Evolutionary conservation across 2,329 filamentous ascomycete genomes (phyloP).

Genomic region (Huntiella omanensis): DNA sequence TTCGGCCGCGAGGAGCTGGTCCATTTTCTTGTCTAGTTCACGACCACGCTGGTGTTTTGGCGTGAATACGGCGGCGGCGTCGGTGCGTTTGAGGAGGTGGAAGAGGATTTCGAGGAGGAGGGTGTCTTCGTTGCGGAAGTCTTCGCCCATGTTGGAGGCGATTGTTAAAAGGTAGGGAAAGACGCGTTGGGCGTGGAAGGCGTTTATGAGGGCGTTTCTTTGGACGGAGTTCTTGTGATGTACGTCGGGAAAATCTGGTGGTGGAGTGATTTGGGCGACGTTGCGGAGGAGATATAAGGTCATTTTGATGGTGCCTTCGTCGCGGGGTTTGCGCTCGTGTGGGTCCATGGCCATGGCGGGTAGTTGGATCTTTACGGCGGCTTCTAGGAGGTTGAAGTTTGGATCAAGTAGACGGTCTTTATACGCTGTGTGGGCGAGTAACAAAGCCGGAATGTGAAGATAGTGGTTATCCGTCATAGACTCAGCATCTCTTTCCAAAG

Average conservation of each 20-base stretch:
- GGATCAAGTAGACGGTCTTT: conserved; percentile 82
- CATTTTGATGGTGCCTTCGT: conserved; percentile 84
- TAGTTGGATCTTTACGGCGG: conserved; percentile 60
- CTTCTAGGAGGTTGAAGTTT: conserved; percentile 56
- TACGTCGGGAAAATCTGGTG: conserved; percentile 64
- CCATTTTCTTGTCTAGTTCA: conserved; percentile 54
- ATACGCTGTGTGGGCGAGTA: conserved; percentile 74
- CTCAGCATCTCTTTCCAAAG: conserved; percentile 58
- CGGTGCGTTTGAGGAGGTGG: conserved; percentile 77
- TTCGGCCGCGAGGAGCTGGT: conserved; percentile 61
- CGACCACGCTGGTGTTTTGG: conserved; percentile 51
- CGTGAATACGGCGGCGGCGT: conserved; percentile 71
- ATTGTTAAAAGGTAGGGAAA: conserved; percentile 71
- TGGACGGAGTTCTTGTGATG: conserved; percentile 48
- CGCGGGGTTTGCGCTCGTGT: conserved; percentile 55
- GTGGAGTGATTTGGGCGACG: conserved; percentile 63
- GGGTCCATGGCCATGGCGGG: conserved; percentile 68
- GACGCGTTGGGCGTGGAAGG: conserved; percentile 79
- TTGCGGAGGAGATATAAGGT: conserved; percentile 81
- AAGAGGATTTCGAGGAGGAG: conserved; percentile 84
- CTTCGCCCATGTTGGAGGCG: conserved; percentile 81
- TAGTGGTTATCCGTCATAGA: conserved; percentile 87
- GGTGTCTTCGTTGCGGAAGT: conserved; percentile 77
- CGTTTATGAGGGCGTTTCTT: conserved; percentile 69
- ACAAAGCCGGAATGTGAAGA: conserved; percentile 73